A percentile compares a stretch with the other conserved stretches of the same genome.
Evolutionary conservation across 73 alveolate species (phyloP).

Genomic region (Durusdinium trenchii): DNA sequence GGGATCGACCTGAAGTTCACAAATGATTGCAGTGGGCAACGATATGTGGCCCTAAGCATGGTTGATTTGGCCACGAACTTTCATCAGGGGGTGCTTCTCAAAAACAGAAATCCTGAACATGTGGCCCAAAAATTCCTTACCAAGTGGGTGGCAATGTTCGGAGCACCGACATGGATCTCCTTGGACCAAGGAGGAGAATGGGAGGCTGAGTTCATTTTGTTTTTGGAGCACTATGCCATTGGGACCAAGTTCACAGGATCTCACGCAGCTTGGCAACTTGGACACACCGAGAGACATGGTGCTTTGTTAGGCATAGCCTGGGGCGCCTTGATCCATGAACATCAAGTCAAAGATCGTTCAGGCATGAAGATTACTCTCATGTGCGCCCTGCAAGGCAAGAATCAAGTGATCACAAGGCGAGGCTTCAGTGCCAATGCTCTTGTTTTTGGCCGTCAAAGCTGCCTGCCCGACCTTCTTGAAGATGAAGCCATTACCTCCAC

Average conservation of each 20-base stretch:
- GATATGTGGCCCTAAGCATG: too few relatives aligned
- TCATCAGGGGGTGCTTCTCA: slow-evolving; percentile 3
- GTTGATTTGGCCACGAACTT: not conserved
- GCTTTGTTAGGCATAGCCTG: not conserved
- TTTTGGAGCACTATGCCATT: not conserved
- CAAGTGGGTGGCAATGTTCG: not conserved
- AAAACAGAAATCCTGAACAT: not conserved
- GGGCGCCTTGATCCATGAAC: not conserved
- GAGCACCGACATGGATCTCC: not conserved
- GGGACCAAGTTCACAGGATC: too few relatives aligned
- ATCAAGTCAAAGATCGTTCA: not conserved
- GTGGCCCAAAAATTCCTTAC: slow-evolving; percentile 3
- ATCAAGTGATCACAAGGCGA: not conserved
- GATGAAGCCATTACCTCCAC: not conserved
- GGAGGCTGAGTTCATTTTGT: not conserved
- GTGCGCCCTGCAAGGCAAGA: not conserved
- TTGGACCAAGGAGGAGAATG: slow-evolving; percentile 21
- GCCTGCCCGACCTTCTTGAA: not conserved
- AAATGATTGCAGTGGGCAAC: not conserved
- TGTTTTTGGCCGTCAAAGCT: not conserved
- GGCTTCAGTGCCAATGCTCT: too few relatives aligned
- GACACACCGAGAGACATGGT: too few relatives aligned
- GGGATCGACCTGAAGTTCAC: not conserved
- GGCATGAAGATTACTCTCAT: not conserved
- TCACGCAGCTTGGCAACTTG: too few relatives aligned